These are phyloP conservation scores for Fusarium sp. DNA, from an alignment of 2,329 filamentous ascomycete genomes.

Conservation along the genomic window DNA sequence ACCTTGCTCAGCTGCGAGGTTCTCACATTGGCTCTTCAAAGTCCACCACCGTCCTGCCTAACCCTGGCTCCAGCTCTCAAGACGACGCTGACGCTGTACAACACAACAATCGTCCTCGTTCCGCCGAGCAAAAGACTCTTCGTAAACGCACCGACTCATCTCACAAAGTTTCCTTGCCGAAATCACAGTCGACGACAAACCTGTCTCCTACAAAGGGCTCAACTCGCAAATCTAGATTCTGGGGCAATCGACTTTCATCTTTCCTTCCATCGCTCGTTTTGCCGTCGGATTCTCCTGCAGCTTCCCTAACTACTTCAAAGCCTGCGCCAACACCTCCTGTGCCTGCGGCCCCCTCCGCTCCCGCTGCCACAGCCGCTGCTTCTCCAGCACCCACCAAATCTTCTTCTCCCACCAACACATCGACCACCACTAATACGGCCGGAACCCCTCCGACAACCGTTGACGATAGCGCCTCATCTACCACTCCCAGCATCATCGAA, in stretches of 20 bases:
- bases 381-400: constrained; percentile 46
- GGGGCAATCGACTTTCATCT: constrained; percentile 56
- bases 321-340: constrained; percentile 37
- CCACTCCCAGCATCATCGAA: constrained; percentile 46
- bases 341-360: constrained; percentile 37
- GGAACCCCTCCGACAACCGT: constrained; percentile 42
- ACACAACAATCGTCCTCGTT: constrained; percentile 39
- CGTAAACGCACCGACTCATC: constrained; percentile 37
- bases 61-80: constrained; percentile 25
- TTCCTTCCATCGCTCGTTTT: constrained; percentile 58
- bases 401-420: constrained; percentile 47
- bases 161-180: constrained; percentile 32
- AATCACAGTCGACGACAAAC: constrained; percentile 42
- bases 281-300: constrained; percentile 50
- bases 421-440: constrained; percentile 43
- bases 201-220: constrained; percentile 31
- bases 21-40: constrained; percentile 36
- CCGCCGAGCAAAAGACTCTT: constrained; percentile 39
- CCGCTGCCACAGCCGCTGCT: constrained; percentile 27
- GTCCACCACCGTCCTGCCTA: constrained; percentile 33
- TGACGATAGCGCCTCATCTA: constrained; percentile 46
- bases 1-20: constrained; percentile 44
- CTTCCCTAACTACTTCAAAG: constrained; percentile 41
- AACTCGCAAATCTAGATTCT: constrained; percentile 55
- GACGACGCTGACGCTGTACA: constrained; percentile 40